Evolutionary conservation across 163 green algal genomes (phyloP).

Genomic region (Volvox carteri): DNA sequence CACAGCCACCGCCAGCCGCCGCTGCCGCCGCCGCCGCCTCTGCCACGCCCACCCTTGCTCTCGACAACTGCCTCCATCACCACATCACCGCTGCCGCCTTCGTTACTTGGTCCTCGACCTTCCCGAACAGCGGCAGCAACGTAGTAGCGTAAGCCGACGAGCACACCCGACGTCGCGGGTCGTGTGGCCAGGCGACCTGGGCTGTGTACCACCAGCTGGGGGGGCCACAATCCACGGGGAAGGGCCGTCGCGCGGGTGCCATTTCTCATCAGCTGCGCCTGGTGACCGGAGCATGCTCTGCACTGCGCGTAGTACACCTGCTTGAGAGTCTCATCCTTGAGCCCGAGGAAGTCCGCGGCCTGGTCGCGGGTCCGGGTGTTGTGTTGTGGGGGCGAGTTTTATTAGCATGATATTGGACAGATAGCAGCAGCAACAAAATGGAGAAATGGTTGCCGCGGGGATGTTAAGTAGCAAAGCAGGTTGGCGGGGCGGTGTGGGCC

Average conservation of each 20-base stretch:
- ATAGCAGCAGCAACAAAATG: too few relatives aligned
- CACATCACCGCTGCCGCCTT: background rate
- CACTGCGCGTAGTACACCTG: slow-evolving; percentile 89
- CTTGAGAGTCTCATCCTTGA: slow-evolving; percentile 20
- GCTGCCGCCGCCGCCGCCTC: too few relatives aligned
- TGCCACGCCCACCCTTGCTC: background rate
- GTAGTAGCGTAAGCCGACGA: slow-evolving; percentile 45
- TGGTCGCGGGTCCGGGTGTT: too few relatives aligned
- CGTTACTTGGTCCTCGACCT: background rate
- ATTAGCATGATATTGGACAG: too few relatives aligned
- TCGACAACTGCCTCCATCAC: background rate
- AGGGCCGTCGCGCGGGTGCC: slow-evolving; percentile 53
- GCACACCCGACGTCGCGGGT: background rate
- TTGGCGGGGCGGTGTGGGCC: too few relatives aligned
- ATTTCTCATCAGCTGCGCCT: slow-evolving; percentile 78
- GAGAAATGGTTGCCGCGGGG: too few relatives aligned
- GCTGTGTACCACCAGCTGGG: slow-evolving; percentile 30
- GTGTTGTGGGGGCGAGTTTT: background rate
- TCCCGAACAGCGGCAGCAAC: slow-evolving; percentile 6
- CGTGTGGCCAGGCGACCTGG: background rate
- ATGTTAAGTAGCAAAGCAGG: too few relatives aligned
- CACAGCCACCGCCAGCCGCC: background rate
- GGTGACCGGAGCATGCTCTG: slow-evolving; percentile 73
- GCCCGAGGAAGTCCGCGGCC: slow-evolving; percentile 1
- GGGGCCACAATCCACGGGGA: slow-evolving; percentile 54